These are phyloP conservation scores for Populus ilicifolia DNA, from an alignment of 345 rosid species.

Conservation along the genomic window DNA sequence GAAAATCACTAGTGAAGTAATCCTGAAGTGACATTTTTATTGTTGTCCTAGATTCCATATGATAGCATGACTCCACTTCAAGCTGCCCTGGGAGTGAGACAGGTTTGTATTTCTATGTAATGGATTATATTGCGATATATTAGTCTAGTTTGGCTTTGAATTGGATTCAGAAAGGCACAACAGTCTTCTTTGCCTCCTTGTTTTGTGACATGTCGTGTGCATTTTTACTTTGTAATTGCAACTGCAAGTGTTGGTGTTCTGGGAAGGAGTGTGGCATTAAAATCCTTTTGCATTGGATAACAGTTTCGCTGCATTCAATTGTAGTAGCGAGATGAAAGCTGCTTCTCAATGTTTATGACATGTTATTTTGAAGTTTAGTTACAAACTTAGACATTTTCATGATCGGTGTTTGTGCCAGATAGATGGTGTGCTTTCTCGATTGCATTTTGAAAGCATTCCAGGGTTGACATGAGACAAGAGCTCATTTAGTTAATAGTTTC, in stretches of 20 bases:
- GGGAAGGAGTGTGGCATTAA: not conserved
- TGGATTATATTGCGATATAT: not conserved
- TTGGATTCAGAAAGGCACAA: not conserved
- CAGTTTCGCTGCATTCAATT: not conserved
- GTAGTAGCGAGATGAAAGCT: not conserved
- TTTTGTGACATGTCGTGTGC: not conserved
- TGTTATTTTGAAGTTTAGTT: not conserved
- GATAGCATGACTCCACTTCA: conserved; percentile 64
- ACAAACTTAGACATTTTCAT: not conserved
- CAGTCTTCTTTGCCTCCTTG: not conserved
- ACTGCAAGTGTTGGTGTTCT: not conserved
- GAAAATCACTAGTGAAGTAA: not conserved
- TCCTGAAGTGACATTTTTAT: not conserved
- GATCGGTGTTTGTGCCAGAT: not conserved
- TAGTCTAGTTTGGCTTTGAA: not conserved
- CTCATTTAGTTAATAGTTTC: not conserved
- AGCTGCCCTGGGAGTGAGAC: conserved; percentile 78
- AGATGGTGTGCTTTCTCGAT: not conserved
- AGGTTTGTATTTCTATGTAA: conserved; percentile 31
- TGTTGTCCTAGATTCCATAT: conserved; percentile 54
- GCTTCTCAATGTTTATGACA: not conserved
- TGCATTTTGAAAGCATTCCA: not conserved
- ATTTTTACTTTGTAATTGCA: not conserved
- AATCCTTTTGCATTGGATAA: not conserved
- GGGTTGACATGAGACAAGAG: not conserved